phyloP scores from a whole-genome alignment of 139 green algal species.

The Volvox africanus region DNA sequence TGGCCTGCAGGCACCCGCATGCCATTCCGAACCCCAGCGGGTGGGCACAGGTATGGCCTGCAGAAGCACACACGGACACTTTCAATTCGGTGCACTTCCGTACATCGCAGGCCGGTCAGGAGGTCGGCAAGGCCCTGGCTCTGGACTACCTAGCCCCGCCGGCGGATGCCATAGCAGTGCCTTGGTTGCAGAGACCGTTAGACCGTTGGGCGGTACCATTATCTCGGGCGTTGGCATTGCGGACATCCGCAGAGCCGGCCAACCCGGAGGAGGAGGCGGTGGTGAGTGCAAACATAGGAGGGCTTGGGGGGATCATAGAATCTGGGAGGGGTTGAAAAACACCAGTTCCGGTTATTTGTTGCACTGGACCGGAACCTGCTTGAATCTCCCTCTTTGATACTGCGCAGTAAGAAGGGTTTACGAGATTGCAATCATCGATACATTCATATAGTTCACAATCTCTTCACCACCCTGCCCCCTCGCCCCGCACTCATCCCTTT shows the following conservation, averaged over 20 bases:
- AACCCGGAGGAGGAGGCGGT: conserved; percentile 64
- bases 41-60: no score
- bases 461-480: neutral
- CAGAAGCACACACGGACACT: neutral
- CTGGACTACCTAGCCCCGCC: conserved; percentile 70
- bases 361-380: no score
- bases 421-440: neutral
- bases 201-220: conserved; percentile 66
- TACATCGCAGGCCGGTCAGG: conserved; percentile 60
- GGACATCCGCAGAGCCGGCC: conserved; percentile 47
- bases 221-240: conserved; percentile 46
- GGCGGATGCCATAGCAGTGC: conserved; percentile 50
- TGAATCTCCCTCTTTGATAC: no score
- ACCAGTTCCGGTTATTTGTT: no score
- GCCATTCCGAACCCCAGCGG: no score
- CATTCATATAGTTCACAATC: neutral
- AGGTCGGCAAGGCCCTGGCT: conserved; percentile 64
- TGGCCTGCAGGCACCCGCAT: no score
- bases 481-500: neutral
- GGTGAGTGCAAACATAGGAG: neutral
- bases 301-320: no score
- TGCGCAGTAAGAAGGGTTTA: neutral
- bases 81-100: neutral
- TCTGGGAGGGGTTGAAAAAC: no score
- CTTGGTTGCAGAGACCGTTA: conserved; percentile 63